phyloP scores from a whole-genome alignment of 2,329 filamentous ascomycete genomes.

The Conoideocrella luteorostrata region DNA sequence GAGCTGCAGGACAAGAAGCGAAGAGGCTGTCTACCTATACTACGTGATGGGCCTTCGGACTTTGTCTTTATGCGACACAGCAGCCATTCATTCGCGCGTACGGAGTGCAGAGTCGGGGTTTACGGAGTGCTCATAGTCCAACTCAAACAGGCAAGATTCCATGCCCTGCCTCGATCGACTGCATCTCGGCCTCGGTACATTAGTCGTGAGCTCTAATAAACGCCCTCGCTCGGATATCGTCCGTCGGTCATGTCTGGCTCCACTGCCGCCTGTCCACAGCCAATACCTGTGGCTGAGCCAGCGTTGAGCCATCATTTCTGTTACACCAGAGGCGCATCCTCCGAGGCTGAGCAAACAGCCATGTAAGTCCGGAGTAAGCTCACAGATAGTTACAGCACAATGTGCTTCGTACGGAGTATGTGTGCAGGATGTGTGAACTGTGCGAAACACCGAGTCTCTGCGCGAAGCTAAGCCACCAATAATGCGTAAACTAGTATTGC shows the following conservation, averaged over 20 bases:
- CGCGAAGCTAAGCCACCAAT: too few species aligned
- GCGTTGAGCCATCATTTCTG: too few species aligned
- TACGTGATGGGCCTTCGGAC: background rate
- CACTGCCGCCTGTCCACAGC: too few species aligned
- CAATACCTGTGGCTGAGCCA: too few species aligned
- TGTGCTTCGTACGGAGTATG: too few species aligned
- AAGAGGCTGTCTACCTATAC: background rate
- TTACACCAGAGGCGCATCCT: too few species aligned
- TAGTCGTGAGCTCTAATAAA: background rate
- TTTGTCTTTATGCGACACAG: background rate
- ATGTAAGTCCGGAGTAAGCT: too few species aligned
- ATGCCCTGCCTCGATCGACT: background rate
- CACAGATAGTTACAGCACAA: too few species aligned
- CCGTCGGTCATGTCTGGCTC: background rate
- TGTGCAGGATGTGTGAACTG: too few species aligned
- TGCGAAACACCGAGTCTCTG: too few species aligned
- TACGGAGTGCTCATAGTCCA: background rate
- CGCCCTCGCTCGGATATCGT: background rate
- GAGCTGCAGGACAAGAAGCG: background rate
- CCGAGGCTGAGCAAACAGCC: too few species aligned
- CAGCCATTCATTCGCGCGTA: background rate
- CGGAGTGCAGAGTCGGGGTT: background rate
- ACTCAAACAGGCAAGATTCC: background rate
- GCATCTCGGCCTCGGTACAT: background rate
- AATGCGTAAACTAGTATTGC: too few species aligned